A percentile compares a stretch with the other conserved stretches of the same genome.
Conservation (phyloP, 2,329 filamentous ascomycete species). For the Paecilomyces formosus region DNA sequence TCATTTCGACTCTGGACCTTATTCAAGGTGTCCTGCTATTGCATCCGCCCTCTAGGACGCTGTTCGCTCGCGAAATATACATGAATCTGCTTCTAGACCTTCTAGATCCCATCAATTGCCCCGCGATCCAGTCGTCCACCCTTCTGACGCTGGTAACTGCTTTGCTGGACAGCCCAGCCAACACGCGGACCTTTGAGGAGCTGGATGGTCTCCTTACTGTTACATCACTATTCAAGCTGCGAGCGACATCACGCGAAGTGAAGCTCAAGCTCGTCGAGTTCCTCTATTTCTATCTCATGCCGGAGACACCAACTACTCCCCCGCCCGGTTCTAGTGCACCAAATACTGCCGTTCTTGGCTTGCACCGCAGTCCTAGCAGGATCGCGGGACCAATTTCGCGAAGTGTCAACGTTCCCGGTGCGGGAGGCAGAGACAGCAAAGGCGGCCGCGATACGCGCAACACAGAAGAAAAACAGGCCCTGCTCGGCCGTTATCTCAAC, state of each 20-base stretch:
- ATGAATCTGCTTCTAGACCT: conserved; percentile 97
- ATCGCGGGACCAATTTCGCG: conserved; percentile 51
- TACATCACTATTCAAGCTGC: conserved; percentile 86
- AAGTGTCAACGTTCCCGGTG: conserved; percentile 23
- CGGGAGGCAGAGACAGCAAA: conserved; percentile 15
- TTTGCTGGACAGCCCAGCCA: conserved; percentile 75
- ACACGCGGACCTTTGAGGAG: conserved; percentile 84
- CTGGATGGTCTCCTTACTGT: conserved; percentile 88
- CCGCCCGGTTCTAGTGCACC: conserved; percentile 22
- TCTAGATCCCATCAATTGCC: conserved; percentile 84
- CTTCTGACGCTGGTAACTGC: conserved; percentile 85
- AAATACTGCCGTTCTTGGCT: conserved; percentile 37
- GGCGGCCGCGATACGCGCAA: conserved; percentile 46
- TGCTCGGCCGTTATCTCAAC: conserved; percentile 69
- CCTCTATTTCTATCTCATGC: conserved; percentile 97
- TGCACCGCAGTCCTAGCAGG: conserved; percentile 64
- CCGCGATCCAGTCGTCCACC: conserved; percentile 82
- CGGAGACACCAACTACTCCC: conserved; percentile 55
- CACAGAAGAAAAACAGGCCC: conserved; percentile 72
- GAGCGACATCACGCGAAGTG: conserved; percentile 76
- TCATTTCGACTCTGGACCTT: conserved; percentile 78
- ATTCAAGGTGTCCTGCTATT: conserved; percentile 83
- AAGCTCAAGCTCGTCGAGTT: conserved; percentile 97
- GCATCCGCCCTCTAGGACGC: conserved; percentile 78
- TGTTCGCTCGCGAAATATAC: conserved; percentile 83